Conservation (phyloP, 176 grass and related monocot genomes). For the Cymbopogon citratus region DNA sequence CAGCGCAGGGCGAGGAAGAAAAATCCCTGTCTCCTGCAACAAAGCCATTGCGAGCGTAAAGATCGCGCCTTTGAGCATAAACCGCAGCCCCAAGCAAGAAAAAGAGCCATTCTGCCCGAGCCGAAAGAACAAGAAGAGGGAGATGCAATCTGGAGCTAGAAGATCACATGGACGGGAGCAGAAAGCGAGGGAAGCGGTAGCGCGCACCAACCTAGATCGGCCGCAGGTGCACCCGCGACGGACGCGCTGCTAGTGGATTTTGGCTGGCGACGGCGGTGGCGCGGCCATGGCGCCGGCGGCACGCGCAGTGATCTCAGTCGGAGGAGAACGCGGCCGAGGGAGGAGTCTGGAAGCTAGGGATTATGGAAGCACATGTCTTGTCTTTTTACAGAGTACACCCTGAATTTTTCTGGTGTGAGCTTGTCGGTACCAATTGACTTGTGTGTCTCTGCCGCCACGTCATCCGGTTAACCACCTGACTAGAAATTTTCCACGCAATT, state of each 20-base stretch:
- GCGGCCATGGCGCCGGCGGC: slow-evolving; percentile 18
- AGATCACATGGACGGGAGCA: slow-evolving; percentile 7
- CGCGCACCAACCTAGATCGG: slow-evolving; percentile 22
- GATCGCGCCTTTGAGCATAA: not conserved
- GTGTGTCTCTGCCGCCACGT: not conserved
- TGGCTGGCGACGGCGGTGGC: not conserved
- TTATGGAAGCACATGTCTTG: slow-evolving; percentile 10
- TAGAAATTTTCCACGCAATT: not conserved
- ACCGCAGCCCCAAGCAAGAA: not conserved
- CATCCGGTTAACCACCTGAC: too few relatives aligned
- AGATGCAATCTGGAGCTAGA: slow-evolving; percentile 21
- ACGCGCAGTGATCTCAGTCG: slow-evolving; percentile 31
- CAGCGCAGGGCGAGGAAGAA: not conserved
- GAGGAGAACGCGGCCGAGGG: not conserved
- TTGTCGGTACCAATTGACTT: not conserved
- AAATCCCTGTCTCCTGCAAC: not conserved
- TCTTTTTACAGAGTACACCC: slow-evolving; percentile 24
- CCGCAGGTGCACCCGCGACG: not conserved
- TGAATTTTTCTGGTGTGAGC: not conserved
- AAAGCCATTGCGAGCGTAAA: not conserved
- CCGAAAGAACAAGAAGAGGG: not conserved
- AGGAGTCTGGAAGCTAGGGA: slow-evolving; percentile 21
- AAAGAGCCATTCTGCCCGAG: slow-evolving; percentile 19
- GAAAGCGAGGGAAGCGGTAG: not conserved
- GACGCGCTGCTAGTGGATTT: slow-evolving; percentile 6